Percentiles rank a stretch among this genome's conserved stretches.
Conservation (phyloP, 2,329 filamentous ascomycete species). For the Phaeoacremonium minimum region DNA sequence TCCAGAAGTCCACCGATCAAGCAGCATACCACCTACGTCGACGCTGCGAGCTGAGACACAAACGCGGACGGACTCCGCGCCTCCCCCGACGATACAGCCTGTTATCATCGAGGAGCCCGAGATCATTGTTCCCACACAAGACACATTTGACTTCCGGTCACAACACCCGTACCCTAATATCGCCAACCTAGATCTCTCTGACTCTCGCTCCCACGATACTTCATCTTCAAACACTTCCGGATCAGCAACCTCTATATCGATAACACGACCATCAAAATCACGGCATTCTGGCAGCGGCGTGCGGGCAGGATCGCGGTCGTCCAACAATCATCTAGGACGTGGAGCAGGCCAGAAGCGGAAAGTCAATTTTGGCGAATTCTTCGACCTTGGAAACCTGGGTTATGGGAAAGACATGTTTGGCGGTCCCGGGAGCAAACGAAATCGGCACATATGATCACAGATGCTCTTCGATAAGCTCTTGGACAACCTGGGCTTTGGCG, state of each 20-base stretch:
- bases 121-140: conserved; percentile 49
- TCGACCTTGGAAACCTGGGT: conserved; percentile 62
- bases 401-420: conserved; percentile 58
- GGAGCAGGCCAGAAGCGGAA: conserved; percentile 69
- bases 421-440: conserved; percentile 41
- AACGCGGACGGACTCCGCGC: conserved; percentile 29
- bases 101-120: conserved; percentile 20
- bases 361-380: conserved; percentile 70
- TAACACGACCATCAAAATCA: conserved; percentile 5
- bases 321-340: conserved; percentile 45
- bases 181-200: conserved; percentile 56
- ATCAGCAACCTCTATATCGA: conserved; percentile 7
- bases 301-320: conserved; percentile 18
- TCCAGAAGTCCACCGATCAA: conserved; percentile 49
- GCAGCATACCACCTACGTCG: conserved; percentile 23
- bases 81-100: conserved; percentile 15
- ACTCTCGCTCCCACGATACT: conserved; percentile 38
- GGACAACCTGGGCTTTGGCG: no score
- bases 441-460: conserved; percentile 39
- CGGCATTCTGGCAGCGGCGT: conserved; percentile 14
- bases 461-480: no score
- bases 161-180: conserved; percentile 56
- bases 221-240: conserved; percentile 7
- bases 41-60: conserved; percentile 23
- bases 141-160: conserved; percentile 68